These are phyloP conservation scores for Podila minutissima DNA, from an alignment of 192 early-diverging fungal species.

Conservation along the genomic window DNA sequence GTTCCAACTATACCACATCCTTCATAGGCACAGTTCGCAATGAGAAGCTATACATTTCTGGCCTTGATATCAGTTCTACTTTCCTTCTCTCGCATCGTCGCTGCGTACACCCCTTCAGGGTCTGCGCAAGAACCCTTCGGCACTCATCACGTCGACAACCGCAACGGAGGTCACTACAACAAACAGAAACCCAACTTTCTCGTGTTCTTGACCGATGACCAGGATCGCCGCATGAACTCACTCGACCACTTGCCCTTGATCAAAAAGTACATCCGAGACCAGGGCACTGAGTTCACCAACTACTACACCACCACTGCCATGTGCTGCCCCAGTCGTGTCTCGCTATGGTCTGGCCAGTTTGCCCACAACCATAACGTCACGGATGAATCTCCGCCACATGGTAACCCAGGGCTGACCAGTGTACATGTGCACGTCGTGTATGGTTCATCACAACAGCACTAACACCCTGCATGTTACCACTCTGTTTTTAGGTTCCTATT, in stretches of 20 bases:
- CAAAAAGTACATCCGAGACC: conserved; percentile 66
- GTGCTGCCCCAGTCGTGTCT: conserved; percentile 72
- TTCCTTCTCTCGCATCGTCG: conserved; percentile 28
- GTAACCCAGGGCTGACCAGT: not conserved
- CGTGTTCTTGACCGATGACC: conserved; percentile 74
- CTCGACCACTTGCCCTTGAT: conserved; percentile 68
- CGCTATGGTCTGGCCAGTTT: conserved; percentile 66
- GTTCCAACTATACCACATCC: not conserved
- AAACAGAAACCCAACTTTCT: conserved; percentile 70
- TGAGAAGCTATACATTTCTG: conserved; percentile 25
- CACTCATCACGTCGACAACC: not conserved
- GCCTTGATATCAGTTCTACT: conserved; percentile 21
- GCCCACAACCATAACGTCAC: conserved; percentile 68
- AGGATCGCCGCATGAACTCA: conserved; percentile 64
- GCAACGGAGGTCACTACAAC: conserved; percentile 1
- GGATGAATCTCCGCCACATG: conserved; percentile 46
- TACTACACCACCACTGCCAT: conserved; percentile 71
- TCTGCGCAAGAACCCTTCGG: conserved; percentile 7
- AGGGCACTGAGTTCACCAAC: conserved; percentile 69
- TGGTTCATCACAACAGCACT: too few species aligned
- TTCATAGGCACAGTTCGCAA: not conserved
- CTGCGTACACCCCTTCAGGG: not conserved
- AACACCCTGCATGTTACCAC: not conserved
- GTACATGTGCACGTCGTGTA: too few species aligned
- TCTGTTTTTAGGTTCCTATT: conserved; percentile 30